These are phyloP conservation scores for Rhizopus stolonifer DNA, from an alignment of 371 early-diverging fungal genomes.

Conservation along the genomic window DNA sequence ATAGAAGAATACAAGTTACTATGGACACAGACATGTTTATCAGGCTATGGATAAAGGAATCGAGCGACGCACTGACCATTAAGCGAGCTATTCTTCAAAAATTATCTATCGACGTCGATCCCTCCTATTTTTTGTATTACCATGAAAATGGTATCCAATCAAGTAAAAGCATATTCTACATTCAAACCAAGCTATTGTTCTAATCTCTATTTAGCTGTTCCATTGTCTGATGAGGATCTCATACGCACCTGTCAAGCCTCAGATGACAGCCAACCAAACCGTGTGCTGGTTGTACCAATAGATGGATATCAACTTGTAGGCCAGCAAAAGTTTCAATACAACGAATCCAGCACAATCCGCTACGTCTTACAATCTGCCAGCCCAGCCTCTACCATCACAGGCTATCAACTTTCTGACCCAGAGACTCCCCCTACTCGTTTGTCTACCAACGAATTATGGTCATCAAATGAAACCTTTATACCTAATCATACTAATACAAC, in stretches of 20 bases:
- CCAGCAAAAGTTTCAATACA: conserved; percentile 1
- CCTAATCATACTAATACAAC: not conserved
- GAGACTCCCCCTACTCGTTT: conserved; percentile 4
- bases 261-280: conserved; percentile 24
- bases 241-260: conserved; percentile 26
- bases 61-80: conserved; percentile 5
- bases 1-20: conserved; percentile 31
- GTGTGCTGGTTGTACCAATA: conserved; percentile 22
- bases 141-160: conserved; percentile 32
- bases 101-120: conserved; percentile 20
- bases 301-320: conserved; percentile 12
- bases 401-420: conserved; percentile 21
- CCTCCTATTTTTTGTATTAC: conserved; percentile 22
- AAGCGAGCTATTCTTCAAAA: conserved; percentile 21
- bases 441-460: conserved; percentile 7
- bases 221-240: conserved; percentile 25
- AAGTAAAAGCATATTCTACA: conserved; percentile 12
- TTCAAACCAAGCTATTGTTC: not conserved
- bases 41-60: conserved; percentile 18
- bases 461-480: not conserved
- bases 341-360: not conserved
- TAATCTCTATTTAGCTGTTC: conserved; percentile 12
- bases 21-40: conserved; percentile 29
- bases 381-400: conserved; percentile 14
- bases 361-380: conserved; percentile 6